Conservation (phyloP, 345 rosid species). For the Triadica sebifera region DNA sequence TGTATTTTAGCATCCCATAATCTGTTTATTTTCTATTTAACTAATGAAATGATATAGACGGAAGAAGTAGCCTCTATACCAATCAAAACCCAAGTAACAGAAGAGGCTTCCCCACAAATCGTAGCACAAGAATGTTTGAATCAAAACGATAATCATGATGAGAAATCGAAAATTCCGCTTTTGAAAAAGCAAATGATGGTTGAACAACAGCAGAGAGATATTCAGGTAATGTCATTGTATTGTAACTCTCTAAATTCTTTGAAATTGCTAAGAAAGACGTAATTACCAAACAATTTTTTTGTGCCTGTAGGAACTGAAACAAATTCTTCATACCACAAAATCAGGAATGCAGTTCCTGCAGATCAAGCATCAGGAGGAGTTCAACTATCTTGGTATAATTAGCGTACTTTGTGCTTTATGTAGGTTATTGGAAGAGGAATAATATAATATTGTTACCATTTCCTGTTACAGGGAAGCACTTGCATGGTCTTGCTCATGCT, state of each 20-base stretch:
- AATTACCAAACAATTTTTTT: slow-evolving; percentile 7
- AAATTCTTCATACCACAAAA: slow-evolving; percentile 18
- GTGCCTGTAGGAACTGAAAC: slow-evolving; percentile 24
- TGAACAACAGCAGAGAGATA: slow-evolving; percentile 25
- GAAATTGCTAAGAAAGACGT: neutral
- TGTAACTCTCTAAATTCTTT: neutral
- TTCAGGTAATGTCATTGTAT: slow-evolving; percentile 44
- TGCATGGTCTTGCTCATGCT: slow-evolving; percentile 31
- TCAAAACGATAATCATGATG: neutral
- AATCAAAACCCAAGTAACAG: slow-evolving; percentile 6
- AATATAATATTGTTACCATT: slow-evolving; percentile 19
- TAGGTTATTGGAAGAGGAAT: slow-evolving; percentile 20
- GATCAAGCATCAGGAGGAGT: slow-evolving; percentile 29
- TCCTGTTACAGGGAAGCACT: slow-evolving; percentile 28
- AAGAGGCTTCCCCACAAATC: slow-evolving; percentile 15
- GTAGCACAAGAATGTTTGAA: neutral
- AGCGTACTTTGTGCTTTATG: slow-evolving; percentile 3
- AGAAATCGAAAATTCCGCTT: slow-evolving; percentile 13
- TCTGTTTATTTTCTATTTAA: slow-evolving; percentile 1
- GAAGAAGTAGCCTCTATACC: slow-evolving; percentile 27
- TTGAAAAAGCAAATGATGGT: slow-evolving; percentile 21
- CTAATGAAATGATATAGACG: slow-evolving; percentile 21
- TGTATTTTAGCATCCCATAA: neutral
- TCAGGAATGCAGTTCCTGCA: slow-evolving; percentile 25
- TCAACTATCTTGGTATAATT: slow-evolving; percentile 28